A percentile compares a stretch with the other conserved stretches of the same genome.
Conservation (phyloP, 2,329 filamentous ascomycete genomes). For the Aspergillus oerlinghausenensis region DNA sequence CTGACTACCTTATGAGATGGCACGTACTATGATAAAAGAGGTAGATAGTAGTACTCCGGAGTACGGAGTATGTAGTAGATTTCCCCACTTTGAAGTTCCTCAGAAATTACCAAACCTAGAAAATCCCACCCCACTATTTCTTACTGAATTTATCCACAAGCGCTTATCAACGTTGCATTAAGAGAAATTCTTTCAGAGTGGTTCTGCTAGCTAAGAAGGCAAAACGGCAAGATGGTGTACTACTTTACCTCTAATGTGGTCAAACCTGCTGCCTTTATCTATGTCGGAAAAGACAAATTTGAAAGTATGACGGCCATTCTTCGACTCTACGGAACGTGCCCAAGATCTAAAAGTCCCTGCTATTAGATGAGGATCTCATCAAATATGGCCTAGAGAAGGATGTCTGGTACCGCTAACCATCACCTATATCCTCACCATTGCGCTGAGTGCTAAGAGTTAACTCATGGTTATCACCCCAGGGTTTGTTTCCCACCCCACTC, state of each 20-base stretch:
- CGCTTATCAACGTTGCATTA: background rate
- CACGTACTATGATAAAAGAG: too few species aligned
- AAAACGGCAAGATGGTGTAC: conserved; percentile 64
- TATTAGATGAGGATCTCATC: conserved; percentile 88
- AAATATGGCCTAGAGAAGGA: conserved; percentile 92
- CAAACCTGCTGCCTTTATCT: conserved; percentile 77
- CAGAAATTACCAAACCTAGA: background rate
- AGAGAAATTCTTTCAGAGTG: background rate
- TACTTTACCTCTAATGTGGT: conserved; percentile 89
- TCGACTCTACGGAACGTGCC: background rate
- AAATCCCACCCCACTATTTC: background rate
- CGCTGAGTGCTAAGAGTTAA: background rate
- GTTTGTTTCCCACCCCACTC: conserved; percentile 20
- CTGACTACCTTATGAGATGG: background rate
- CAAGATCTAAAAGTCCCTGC: conserved; percentile 11
- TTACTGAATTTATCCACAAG: background rate
- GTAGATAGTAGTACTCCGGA: too few species aligned
- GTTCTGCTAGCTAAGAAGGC: background rate
- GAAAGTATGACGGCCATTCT: conserved; percentile 65
- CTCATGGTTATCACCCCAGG: conserved; percentile 17
- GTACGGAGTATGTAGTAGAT: background rate
- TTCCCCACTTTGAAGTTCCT: background rate
- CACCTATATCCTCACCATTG: background rate
- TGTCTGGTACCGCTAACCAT: conserved; percentile 63
- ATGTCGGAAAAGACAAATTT: conserved; percentile 98